phyloP scores from a whole-genome alignment of 1,139 yeast species.

The Protomyces gravidus region DNA sequence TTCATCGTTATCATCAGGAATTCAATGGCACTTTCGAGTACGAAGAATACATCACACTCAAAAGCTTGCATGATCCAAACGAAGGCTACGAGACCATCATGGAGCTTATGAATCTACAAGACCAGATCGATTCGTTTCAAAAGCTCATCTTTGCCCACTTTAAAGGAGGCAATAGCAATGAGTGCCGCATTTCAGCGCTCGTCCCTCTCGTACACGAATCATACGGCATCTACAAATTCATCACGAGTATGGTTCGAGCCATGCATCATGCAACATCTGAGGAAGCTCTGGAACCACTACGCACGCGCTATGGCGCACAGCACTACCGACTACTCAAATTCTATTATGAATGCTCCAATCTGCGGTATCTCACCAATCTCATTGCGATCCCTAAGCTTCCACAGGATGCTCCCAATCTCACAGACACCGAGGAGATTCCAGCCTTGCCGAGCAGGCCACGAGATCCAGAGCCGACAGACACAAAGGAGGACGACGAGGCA shows the following conservation, averaged over 20 bases:
- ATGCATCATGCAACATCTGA: slow-evolving; percentile 64
- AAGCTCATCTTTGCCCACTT: slow-evolving; percentile 71
- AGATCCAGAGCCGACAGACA: slow-evolving; percentile 26
- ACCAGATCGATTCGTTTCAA: slow-evolving; percentile 74
- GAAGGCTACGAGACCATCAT: slow-evolving; percentile 83
- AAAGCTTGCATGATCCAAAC: slow-evolving; percentile 87
- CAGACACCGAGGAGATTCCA: slow-evolving; percentile 48
- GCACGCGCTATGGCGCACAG: slow-evolving; percentile 71
- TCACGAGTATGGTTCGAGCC: slow-evolving; percentile 87
- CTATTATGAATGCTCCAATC: slow-evolving; percentile 83
- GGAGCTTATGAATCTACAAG: slow-evolving; percentile 83
- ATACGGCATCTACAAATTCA: slow-evolving; percentile 85
- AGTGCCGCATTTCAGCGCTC: slow-evolving; percentile 79
- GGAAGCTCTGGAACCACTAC: slow-evolving; percentile 71
- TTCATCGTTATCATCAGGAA: slow-evolving; percentile 80
- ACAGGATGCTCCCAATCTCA: slow-evolving; percentile 61
- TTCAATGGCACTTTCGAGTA: slow-evolving; percentile 95
- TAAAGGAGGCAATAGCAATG: slow-evolving; percentile 60
- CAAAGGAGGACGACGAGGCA: slow-evolving; percentile 44
- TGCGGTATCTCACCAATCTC: slow-evolving; percentile 75
- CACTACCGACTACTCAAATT: slow-evolving; percentile 76
- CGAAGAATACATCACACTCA: slow-evolving; percentile 84
- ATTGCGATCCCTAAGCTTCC: slow-evolving; percentile 83
- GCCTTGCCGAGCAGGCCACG: slow-evolving; percentile 48
- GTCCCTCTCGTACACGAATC: slow-evolving; percentile 92